Conservation (phyloP, 2,329 filamentous ascomycete genomes). For the Aspergillus chevalieri region DNA sequence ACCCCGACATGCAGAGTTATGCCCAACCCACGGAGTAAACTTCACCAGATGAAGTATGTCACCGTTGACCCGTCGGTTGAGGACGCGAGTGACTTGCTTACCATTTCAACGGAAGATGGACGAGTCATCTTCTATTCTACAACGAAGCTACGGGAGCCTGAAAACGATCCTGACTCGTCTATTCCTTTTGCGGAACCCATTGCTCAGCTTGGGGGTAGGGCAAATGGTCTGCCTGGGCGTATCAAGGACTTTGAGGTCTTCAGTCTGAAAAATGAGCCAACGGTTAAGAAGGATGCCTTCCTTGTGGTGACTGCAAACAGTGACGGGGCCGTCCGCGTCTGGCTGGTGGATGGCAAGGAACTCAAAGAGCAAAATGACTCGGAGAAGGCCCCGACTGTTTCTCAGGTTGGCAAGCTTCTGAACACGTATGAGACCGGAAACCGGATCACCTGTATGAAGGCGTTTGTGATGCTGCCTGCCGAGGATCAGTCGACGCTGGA, state of each 20-base stretch:
- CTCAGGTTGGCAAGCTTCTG: conserved; percentile 60
- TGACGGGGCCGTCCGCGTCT: conserved; percentile 77
- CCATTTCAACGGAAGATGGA: conserved; percentile 85
- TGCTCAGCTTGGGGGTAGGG: conserved; percentile 71
- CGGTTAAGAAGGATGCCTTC: conserved; percentile 33
- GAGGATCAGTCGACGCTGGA: conserved; percentile 50
- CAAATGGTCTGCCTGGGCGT: conserved; percentile 60
- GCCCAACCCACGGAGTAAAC: conserved; percentile 64
- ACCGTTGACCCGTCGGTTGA: conserved; percentile 38
- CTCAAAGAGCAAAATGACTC: conserved; percentile 15
- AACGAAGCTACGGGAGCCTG: conserved; percentile 34
- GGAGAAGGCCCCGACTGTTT: conserved; percentile 13
- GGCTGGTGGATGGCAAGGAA: conserved; percentile 49
- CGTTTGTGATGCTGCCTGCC: conserved; percentile 73
- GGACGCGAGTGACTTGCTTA: conserved; percentile 54
- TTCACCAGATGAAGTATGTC: conserved; percentile 76
- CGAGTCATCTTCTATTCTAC: conserved; percentile 78
- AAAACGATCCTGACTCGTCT: conserved; percentile 45
- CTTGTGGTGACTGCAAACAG: conserved; percentile 71
- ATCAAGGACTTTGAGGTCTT: conserved; percentile 85
- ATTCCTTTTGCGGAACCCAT: conserved; percentile 57
- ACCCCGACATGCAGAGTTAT: conserved; percentile 69
- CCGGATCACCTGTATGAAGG: conserved; percentile 79
- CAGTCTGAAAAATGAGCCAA: conserved; percentile 33
- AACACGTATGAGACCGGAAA: conserved; percentile 79